phyloP scores from a whole-genome alignment of 208 protist species.

The Wallacemonas sp. region DNA sequence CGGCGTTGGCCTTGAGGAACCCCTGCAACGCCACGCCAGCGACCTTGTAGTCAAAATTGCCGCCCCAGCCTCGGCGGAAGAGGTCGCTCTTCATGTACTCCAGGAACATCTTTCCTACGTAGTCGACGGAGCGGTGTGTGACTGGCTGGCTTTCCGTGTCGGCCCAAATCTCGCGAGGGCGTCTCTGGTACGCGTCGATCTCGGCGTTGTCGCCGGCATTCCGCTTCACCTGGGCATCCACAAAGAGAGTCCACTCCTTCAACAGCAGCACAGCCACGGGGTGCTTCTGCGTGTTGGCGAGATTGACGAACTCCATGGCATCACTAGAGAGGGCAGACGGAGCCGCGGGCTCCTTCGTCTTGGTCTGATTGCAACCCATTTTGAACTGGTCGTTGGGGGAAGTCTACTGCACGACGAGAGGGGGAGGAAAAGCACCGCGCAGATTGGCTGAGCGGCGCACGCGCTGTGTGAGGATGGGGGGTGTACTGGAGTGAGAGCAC shows the following conservation, averaged over 20 bases:
- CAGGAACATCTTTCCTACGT: slow-evolving; percentile 86
- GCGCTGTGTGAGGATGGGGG: too few relatives aligned
- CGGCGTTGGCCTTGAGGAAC: slow-evolving; percentile 71
- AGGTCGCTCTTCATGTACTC: slow-evolving; percentile 77
- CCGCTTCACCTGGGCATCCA: slow-evolving; percentile 43
- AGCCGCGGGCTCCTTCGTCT: slow-evolving; percentile 33
- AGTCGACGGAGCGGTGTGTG: slow-evolving; percentile 74
- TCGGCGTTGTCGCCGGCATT: slow-evolving; percentile 31
- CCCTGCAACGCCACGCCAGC: slow-evolving; percentile 71
- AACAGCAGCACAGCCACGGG: slow-evolving; percentile 67
- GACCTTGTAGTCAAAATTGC: slow-evolving; percentile 87
- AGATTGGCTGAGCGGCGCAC: too few relatives aligned
- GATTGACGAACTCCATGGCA: slow-evolving; percentile 50
- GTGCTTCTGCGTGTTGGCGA: slow-evolving; percentile 50
- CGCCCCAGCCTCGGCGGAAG: slow-evolving; percentile 66
- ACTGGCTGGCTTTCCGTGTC: slow-evolving; percentile 44
- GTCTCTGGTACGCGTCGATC: slow-evolving; percentile 26
- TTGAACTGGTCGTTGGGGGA: too few relatives aligned
- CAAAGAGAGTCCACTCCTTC: slow-evolving; percentile 76
- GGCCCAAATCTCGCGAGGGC: slow-evolving; percentile 72
- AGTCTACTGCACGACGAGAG: too few relatives aligned
- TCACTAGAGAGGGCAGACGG: slow-evolving; percentile 20
- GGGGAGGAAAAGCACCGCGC: too few relatives aligned
- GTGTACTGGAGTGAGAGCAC: too few relatives aligned
- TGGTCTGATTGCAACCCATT: slow-evolving; percentile 76